Base-by-base conservation (phyloP, 768 basidiomycete genomes). In the Xerocomellus intermedius region DNA sequence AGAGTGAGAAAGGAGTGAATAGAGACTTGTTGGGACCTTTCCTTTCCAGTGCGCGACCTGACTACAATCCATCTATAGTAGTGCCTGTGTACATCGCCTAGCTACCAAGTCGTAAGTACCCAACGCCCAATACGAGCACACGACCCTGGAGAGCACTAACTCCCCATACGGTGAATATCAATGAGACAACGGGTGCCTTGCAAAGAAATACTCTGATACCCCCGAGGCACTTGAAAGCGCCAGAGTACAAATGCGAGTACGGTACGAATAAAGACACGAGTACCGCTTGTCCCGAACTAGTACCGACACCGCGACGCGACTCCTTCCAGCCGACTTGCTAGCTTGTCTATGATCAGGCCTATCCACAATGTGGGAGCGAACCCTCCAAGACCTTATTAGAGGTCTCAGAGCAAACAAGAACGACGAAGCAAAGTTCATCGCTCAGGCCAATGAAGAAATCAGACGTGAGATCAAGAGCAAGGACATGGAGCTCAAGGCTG, bases 401-500 rank as follows among this genome's bases (percentile, higher is more conserved):
- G 97, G 95, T 43, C 80, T 99, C 57, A 86, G 97, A 48, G 92
- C 95, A 44, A 95, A 95, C 80, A 97, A 95, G 80, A 85, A 85
- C 64, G 91, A 95, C 77, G 91, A 96, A 72, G 78, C 85, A 65
- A 90, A 87, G 69, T 97, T 98, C 72, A 91, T 98, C 61, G 84
- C 88, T 0, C 87, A 89, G 64, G 94, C 94, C 6, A 85, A 98
- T n/a, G 87, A 92, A 51, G 97, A 98, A 77, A 96, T 97, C 64
- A 79, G 92, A 61, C 79, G 82, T 56, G 97, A 99, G 75, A 85
- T 98, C 67, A 89, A 85, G 75, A 83, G 82, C 66, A 92, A 92
- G 64, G 97, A 98, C 68, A 96, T 98, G 92, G 93, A 92, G 61
- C 80, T 98, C 62, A 99, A 99, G 74, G 94, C 94, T 0, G 94